Conservation (phyloP, 306 rosid genomes). For the Ormosia semicastrata region DNA sequence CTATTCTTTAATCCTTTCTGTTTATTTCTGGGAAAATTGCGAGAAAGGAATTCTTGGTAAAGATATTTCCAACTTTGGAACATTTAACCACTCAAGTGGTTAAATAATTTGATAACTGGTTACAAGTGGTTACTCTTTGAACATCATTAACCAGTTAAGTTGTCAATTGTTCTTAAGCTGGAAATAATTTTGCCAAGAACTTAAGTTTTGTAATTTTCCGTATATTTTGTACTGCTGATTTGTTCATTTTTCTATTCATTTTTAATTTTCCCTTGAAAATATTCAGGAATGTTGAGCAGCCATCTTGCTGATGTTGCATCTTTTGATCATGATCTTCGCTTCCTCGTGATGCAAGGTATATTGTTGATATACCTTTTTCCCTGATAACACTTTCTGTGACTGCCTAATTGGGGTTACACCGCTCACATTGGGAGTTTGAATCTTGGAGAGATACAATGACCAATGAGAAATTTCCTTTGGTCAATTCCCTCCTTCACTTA, state of each 20-base stretch:
- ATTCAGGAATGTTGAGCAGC: constrained; percentile 34
- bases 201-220: neutral
- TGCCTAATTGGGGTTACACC: neutral
- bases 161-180: neutral
- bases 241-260: neutral
- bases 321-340: constrained; percentile 52
- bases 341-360: constrained; percentile 70
- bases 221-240: neutral
- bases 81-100: neutral
- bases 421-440: neutral
- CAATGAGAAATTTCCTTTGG: neutral
- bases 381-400: neutral
- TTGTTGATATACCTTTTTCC: neutral
- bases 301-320: constrained; percentile 43
- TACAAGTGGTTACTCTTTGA: neutral
- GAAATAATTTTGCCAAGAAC: neutral
- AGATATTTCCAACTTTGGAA: neutral
- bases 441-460: neutral
- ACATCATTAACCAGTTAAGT: neutral
- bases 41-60: neutral
- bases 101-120: neutral
- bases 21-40: neutral
- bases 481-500: neutral
- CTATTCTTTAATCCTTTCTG: constrained; percentile 2
- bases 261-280: neutral